Conservation (phyloP, 768 basidiomycete genomes). For the Nevesoporus exiguus region DNA sequence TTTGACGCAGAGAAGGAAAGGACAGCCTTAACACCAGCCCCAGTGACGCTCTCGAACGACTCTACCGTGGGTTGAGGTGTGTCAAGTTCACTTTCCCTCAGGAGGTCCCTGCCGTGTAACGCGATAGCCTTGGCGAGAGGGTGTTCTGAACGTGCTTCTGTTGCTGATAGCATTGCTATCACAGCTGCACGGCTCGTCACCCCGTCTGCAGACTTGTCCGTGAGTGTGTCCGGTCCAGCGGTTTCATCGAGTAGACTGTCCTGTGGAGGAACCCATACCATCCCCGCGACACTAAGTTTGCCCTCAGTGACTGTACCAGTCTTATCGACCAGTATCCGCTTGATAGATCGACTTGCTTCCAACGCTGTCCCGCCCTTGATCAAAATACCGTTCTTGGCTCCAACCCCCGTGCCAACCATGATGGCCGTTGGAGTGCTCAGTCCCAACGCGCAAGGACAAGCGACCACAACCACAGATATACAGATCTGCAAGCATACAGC, state of each 20-base stretch:
- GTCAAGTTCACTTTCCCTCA: conserved; percentile 39
- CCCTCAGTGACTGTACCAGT: conserved; percentile 96
- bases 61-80: conserved; percentile 56
- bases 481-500: conserved; percentile 95
- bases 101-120: conserved; percentile 65
- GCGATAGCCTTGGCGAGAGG: conserved; percentile 95
- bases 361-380: conserved; percentile 97
- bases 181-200: conserved; percentile 55
- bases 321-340: conserved; percentile 89
- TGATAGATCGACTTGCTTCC: conserved; percentile 83
- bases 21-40: conserved; percentile 79
- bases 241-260: conserved; percentile 19
- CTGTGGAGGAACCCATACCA: conserved; percentile 64
- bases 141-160: conserved; percentile 92
- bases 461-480: conserved; percentile 96
- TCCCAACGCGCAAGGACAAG: conserved; percentile 96
- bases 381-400: conserved; percentile 93
- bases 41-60: conserved; percentile 84
- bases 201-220: conserved; percentile 53
- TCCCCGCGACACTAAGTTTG: conserved; percentile 77
- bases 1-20: conserved; percentile 52
- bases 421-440: conserved; percentile 96
- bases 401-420: conserved; percentile 98
- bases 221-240: conserved; percentile 11
- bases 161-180: conserved; percentile 78